Percentiles rank a stretch among this genome's conserved stretches.
These are phyloP conservation scores for Peronospora tabacina DNA, from an alignment of 352 stramenopile species.

Conservation along the genomic window DNA sequence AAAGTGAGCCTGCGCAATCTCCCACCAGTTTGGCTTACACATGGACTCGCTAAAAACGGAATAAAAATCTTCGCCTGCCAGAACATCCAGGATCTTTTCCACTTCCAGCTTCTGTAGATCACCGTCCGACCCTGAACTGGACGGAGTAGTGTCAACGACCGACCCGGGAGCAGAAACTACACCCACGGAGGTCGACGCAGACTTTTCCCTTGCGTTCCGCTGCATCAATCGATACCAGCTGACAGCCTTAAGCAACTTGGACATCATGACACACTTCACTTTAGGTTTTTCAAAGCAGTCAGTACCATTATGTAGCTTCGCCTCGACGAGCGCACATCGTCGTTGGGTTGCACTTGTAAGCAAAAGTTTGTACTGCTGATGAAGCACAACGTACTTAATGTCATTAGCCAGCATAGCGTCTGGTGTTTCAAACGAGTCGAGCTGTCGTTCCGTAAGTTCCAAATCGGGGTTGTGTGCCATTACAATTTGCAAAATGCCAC, in stretches of 20 bases:
- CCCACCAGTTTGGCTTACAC: slow-evolving; percentile 72
- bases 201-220: slow-evolving; percentile 61
- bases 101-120: slow-evolving; percentile 62
- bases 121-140: slow-evolving; percentile 13
- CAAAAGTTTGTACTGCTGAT: slow-evolving; percentile 49
- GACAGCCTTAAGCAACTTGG: slow-evolving; percentile 68
- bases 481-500: slow-evolving; percentile 75
- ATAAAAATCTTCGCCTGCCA: slow-evolving; percentile 77
- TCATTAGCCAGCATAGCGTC: slow-evolving; percentile 67
- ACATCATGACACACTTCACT: slow-evolving; percentile 56
- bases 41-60: slow-evolving; percentile 78
- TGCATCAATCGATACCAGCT: slow-evolving; percentile 84
- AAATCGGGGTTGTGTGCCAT: slow-evolving; percentile 72
- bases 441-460: slow-evolving; percentile 68
- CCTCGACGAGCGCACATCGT: slow-evolving; percentile 37
- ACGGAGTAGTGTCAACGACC: slow-evolving; percentile 18
- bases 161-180: slow-evolving; percentile 18
- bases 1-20: slow-evolving; percentile 78
- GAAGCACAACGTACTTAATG: slow-evolving; percentile 65
- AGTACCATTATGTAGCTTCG: slow-evolving; percentile 52
- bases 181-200: slow-evolving; percentile 42
- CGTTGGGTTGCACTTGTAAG: slow-evolving; percentile 38
- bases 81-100: slow-evolving; percentile 64
- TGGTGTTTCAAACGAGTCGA: slow-evolving; percentile 71
- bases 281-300: slow-evolving; percentile 57